Evolutionary conservation across 208 protist genomes (phyloP), one percentile per base, ranked within the genome.

Genomic region (Acanthamoeba sp.): DNA sequence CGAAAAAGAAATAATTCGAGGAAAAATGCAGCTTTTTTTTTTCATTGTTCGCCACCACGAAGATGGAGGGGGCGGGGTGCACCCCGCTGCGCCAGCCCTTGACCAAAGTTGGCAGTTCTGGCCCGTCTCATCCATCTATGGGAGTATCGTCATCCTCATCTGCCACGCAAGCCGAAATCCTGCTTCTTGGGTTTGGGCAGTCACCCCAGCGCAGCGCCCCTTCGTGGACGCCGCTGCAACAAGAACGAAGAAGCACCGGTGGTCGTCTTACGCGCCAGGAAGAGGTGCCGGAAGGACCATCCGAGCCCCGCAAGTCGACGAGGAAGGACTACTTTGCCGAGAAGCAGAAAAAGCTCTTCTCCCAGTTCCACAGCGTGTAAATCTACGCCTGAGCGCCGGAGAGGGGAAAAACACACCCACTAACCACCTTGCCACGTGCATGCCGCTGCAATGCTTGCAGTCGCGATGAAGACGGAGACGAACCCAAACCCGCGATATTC

Each of bases 321-420:
- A 50, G 45, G 24, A 50, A 38, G 45, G 42, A 87, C 78, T 87
- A 87, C 78, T 87, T 87, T 36, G 48, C 48, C 38, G 78, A 87
- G 48, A 87, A 87, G 78, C 18, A 87, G 45, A 87, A 87, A n/a
- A 87, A 87, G 32, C 78, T 87, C 42, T 87, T 87, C 29, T n/a
- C 48, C n/a, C 78, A 87, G 78, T 87, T 87, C 42, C 78, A 87
- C 45, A 34, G 48, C 73, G 38, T n/a, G 55, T 62, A 62, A 14
- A 62, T 22, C n/a, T n/a, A n/a, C n/a, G n/a, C n/a, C n/a, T n/a
- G n/a, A n/a, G n/a, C n/a, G n/a, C n/a, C n/a, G n/a, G n/a, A n/a
- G n/a, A n/a, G n/a, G n/a, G n/a, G n/a, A n/a, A n/a, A n/a, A n/a
- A n/a, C n/a, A n/a, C n/a, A n/a, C n/a, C n/a, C n/a, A n/a, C n/a